Conservation (phyloP, 441 rosid genomes). For the Corymbia citriodora region DNA sequence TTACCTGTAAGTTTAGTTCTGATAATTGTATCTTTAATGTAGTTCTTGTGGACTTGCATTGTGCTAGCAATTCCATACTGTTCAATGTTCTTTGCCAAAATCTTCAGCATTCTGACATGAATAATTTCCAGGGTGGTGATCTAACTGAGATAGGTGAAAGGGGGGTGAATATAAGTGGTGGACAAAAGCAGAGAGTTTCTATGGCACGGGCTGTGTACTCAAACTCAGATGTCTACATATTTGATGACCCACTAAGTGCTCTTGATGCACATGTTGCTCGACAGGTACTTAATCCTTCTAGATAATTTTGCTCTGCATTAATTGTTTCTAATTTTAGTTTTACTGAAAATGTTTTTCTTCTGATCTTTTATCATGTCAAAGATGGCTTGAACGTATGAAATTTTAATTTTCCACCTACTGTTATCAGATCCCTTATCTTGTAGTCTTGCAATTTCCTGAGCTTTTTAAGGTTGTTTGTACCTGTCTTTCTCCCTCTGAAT, state of each 20-base stretch:
- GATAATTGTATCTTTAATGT: background rate
- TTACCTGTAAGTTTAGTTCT: conserved; percentile 63
- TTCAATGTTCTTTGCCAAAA: background rate
- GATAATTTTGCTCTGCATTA: background rate
- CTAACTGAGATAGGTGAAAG: conserved; percentile 97
- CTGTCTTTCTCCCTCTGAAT: background rate
- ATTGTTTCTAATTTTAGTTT: background rate
- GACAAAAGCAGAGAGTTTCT: conserved; percentile 97
- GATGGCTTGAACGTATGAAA: background rate
- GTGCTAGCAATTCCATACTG: background rate
- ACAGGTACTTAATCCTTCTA: conserved; percentile 45
- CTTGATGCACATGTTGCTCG: conserved; percentile 94
- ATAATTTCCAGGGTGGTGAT: conserved; percentile 77
- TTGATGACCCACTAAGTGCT: conserved; percentile 97
- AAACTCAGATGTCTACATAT: conserved; percentile 76
- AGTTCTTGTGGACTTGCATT: background rate
- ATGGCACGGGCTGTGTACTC: conserved; percentile 95
- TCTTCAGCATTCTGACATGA: conserved; percentile 7
- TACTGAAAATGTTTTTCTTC: background rate
- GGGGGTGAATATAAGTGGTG: conserved; percentile 97
- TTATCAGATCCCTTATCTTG: background rate
- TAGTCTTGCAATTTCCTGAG: background rate
- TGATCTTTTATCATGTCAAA: background rate
- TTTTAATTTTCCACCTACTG: background rate
- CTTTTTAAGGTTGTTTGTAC: background rate